These are phyloP conservation scores for Leucaena leucocephala DNA, from an alignment of 306 rosid species.

Conservation along the genomic window DNA sequence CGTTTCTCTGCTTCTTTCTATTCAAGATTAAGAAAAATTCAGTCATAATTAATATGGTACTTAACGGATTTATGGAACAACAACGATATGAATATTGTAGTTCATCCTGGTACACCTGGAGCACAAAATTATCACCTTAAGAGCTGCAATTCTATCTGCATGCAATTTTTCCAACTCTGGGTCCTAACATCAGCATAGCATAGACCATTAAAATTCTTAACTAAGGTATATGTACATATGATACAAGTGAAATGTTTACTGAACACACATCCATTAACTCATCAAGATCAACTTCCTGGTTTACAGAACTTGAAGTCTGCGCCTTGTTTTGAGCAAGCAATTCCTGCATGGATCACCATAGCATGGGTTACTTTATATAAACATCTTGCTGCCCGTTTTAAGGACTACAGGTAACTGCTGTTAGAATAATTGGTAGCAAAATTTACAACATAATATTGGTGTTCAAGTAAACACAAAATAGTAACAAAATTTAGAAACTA, in stretches of 20 bases:
- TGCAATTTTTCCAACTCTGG: conserved; percentile 96
- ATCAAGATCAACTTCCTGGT: conserved; percentile 86
- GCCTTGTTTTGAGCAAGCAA: conserved; percentile 57
- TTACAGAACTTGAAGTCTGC: conserved; percentile 64
- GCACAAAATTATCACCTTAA: conserved; percentile 64
- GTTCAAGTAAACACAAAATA: conserved; percentile 6
- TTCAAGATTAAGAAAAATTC: conserved; percentile 27
- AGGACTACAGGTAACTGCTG: background rate
- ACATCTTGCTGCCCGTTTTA: conserved; percentile 5
- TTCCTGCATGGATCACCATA: conserved; percentile 62
- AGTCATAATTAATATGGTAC: background rate
- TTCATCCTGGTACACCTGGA: conserved; percentile 11
- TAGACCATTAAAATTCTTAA: conserved; percentile 32
- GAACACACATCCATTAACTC: conserved; percentile 92
- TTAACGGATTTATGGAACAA: conserved; percentile 18
- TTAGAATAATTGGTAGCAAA: conserved; percentile 7
- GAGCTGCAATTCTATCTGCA: conserved; percentile 87
- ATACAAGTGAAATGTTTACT: conserved; percentile 27
- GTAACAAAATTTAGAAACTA: background rate
- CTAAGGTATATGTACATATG: conserved; percentile 21
- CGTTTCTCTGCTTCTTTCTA: conserved; percentile 96
- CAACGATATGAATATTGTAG: conserved; percentile 21
- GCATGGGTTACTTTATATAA: conserved; percentile 12
- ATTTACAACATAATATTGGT: background rate
- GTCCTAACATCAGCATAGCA: conserved; percentile 61